phyloP scores from a whole-genome alignment of 352 stramenopile genomes.

The Globisporangium radiosum region DNA sequence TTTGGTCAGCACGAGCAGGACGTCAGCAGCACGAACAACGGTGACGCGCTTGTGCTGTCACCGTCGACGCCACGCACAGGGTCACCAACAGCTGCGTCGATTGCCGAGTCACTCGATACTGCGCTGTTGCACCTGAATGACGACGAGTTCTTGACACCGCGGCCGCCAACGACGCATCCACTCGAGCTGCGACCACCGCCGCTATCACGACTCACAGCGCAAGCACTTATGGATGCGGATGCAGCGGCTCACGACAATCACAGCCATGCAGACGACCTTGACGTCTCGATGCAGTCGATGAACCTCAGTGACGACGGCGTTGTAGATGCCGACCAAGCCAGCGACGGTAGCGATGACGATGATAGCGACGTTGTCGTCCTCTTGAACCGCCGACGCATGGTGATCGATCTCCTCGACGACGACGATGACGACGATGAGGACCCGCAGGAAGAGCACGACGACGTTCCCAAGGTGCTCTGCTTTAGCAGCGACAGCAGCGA shows the following conservation, averaged over 20 bases:
- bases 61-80: slow-evolving; percentile 1
- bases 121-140: slow-evolving; percentile 2
- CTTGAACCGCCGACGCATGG: neutral
- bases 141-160: slow-evolving; percentile 12
- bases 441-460: slow-evolving; percentile 17
- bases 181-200: neutral
- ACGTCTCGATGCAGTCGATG: slow-evolving; percentile 73
- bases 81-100: neutral
- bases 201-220: neutral
- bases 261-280: slow-evolving; percentile 22
- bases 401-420: slow-evolving; percentile 11
- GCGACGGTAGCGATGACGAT: neutral
- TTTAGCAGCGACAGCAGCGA: slow-evolving; percentile 38
- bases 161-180: neutral
- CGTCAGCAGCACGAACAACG: neutral
- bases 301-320: slow-evolving; percentile 45
- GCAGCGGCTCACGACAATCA: too few relatives aligned
- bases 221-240: neutral
- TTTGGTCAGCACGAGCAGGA: slow-evolving; percentile 4
- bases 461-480: slow-evolving; percentile 29
- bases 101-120: slow-evolving; percentile 1
- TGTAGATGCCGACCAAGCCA: slow-evolving; percentile 5
- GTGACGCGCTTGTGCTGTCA: neutral
- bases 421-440: slow-evolving; percentile 18
- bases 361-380: neutral